Conservation (phyloP, 345 rosid genomes). For the Geranium rotundifolium region DNA sequence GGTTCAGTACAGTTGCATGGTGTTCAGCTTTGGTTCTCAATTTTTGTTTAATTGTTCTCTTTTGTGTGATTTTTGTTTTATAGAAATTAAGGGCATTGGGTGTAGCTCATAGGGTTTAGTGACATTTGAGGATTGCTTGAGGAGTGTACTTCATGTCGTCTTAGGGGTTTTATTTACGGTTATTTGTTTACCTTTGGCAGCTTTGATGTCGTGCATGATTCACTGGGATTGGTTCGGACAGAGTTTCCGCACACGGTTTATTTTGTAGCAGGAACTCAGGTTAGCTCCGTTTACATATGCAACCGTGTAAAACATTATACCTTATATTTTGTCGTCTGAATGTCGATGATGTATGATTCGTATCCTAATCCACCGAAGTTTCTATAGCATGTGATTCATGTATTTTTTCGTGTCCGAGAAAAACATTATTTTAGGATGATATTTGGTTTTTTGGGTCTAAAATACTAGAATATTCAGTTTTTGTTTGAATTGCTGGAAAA, state of each 20-base stretch:
- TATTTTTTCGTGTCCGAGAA: too few species aligned
- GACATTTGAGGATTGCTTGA: not conserved
- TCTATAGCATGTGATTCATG: not conserved
- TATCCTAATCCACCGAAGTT: not conserved
- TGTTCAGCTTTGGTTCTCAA: not conserved
- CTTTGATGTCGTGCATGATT: slow-evolving; percentile 72
- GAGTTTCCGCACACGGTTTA: slow-evolving; percentile 81
- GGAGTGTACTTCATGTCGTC: not conserved
- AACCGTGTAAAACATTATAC: not conserved
- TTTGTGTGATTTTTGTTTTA: too few species aligned
- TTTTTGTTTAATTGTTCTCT: too few species aligned
- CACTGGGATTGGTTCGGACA: slow-evolving; percentile 69
- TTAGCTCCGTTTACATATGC: slow-evolving; percentile 11
- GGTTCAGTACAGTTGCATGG: not conserved
- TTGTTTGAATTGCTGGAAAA: not conserved
- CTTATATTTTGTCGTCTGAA: not conserved
- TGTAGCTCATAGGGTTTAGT: not conserved
- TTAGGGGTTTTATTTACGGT: slow-evolving; percentile 2
- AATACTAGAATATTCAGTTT: not conserved
- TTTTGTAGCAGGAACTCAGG: slow-evolving; percentile 92
- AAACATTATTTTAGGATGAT: not conserved
- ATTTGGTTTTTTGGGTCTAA: not conserved
- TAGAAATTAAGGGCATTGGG: too few species aligned
- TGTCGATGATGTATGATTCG: too few species aligned
- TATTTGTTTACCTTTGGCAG: slow-evolving; percentile 27